Conservation (phyloP, 345 rosid genomes). For the Syzygium aromaticum region DNA sequence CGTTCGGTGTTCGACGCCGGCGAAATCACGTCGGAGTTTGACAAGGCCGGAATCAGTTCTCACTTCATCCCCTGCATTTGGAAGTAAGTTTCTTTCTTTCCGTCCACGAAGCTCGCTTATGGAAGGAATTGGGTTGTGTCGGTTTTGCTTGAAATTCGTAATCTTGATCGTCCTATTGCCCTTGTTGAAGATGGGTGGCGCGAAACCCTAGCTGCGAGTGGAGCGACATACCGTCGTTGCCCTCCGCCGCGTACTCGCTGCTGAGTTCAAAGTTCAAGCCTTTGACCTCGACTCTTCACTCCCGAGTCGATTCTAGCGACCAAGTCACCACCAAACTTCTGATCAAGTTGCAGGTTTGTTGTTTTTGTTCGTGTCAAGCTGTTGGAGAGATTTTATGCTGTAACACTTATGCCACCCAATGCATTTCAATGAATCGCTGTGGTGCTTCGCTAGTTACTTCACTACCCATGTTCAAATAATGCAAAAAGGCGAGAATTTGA, state of each 20-base stretch:
- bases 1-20: constrained; percentile 66
- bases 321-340: constrained; percentile 83
- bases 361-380: not conserved
- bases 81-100: constrained; percentile 32
- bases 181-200: constrained; percentile 32
- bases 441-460: not conserved
- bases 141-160: not conserved
- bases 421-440: not conserved
- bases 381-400: not conserved
- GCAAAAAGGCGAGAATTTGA: not conserved
- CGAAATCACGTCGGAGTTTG: constrained; percentile 47
- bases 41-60: constrained; percentile 47
- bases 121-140: not conserved
- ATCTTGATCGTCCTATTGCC: not conserved
- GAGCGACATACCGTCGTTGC: constrained; percentile 64
- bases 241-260: constrained; percentile 56
- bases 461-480: not conserved
- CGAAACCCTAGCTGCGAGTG: constrained; percentile 77
- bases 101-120: not conserved
- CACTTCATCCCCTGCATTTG: constrained; percentile 56
- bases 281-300: constrained; percentile 68
- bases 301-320: constrained; percentile 59
- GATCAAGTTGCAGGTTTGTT: constrained; percentile 62
- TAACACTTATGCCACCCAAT: not conserved
- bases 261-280: constrained; percentile 76